Evolutionary conservation across 345 rosid species (phyloP).

Genomic region (Populus nigra): DNA sequence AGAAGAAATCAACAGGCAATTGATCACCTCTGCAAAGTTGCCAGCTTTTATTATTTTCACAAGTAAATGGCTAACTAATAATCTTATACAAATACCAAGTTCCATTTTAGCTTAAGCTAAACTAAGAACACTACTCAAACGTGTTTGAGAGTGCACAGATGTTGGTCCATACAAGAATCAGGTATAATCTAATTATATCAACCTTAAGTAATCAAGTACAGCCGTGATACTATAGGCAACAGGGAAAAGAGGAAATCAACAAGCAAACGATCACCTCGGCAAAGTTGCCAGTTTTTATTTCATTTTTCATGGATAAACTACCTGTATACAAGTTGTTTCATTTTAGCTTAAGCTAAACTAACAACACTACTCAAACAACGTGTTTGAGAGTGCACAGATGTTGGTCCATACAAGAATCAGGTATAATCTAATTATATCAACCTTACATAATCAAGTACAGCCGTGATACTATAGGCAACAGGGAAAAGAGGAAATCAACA

Average conservation of each 20-base stretch:
- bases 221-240: constrained; percentile 38
- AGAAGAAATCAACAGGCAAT: too few relatives aligned
- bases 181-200: background rate
- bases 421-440: background rate
- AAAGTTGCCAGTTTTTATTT: constrained; percentile 37
- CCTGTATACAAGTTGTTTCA: background rate
- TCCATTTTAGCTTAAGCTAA: background rate
- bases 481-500: constrained; percentile 47
- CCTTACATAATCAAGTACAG: background rate
- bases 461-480: constrained; percentile 41
- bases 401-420: background rate
- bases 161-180: background rate
- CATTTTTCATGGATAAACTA: background rate
- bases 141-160: background rate
- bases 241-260: constrained; percentile 47
- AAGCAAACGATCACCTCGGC: constrained; percentile 44
- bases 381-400: background rate
- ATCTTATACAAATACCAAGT: background rate
- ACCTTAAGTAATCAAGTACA: background rate
- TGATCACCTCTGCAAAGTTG: too few relatives aligned
- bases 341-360: background rate
- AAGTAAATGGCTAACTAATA: too few relatives aligned
- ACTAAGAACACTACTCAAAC: background rate
- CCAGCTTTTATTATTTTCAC: too few relatives aligned
- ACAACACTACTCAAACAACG: background rate